Percentiles rank a stretch among this genome's conserved stretches.
Conservation (phyloP, 2,329 filamentous ascomycete genomes). For the Macrophomina tecta region DNA sequence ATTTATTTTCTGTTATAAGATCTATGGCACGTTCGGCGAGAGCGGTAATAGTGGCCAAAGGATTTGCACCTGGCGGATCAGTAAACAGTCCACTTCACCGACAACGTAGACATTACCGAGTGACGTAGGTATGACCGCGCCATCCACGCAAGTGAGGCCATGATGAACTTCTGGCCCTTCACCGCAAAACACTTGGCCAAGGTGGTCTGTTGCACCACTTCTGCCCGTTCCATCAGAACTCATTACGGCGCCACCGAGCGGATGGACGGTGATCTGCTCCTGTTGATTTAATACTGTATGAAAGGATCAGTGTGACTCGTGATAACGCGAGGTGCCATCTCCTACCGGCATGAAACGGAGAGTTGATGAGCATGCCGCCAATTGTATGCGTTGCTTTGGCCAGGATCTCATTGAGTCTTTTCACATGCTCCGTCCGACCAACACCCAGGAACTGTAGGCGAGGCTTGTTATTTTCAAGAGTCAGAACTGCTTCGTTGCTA, state of each 20-base stretch:
- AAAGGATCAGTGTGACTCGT: not conserved
- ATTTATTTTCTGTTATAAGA: constrained; percentile 50
- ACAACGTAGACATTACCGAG: constrained; percentile 48
- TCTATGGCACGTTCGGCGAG: constrained; percentile 69
- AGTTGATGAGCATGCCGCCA: constrained; percentile 65
- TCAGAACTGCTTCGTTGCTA: constrained; percentile 65
- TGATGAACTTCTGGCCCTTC: constrained; percentile 57
- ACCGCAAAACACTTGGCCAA: constrained; percentile 65
- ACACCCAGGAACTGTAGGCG: constrained; percentile 66
- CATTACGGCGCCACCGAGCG: constrained; percentile 71
- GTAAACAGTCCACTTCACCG: not conserved
- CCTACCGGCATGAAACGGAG: constrained; percentile 59
- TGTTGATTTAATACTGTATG: not conserved
- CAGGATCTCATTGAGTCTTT: constrained; percentile 59
- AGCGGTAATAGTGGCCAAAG: constrained; percentile 72
- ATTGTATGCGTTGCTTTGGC: constrained; percentile 62
- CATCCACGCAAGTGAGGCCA: constrained; percentile 68
- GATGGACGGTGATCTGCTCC: constrained; percentile 68
- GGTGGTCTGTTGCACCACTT: constrained; percentile 66
- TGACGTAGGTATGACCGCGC: constrained; percentile 65
- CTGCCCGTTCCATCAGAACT: constrained; percentile 62
- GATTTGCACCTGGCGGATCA: constrained; percentile 58
- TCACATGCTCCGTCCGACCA: constrained; percentile 61
- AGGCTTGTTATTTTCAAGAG: constrained; percentile 65
- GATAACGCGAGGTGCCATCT: too few species aligned